Evolutionary conservation across 2,329 filamentous ascomycete species (phyloP), one percentile per base, ranked within the genome.

Genomic region (Teratosphaeria zuluensis): DNA sequence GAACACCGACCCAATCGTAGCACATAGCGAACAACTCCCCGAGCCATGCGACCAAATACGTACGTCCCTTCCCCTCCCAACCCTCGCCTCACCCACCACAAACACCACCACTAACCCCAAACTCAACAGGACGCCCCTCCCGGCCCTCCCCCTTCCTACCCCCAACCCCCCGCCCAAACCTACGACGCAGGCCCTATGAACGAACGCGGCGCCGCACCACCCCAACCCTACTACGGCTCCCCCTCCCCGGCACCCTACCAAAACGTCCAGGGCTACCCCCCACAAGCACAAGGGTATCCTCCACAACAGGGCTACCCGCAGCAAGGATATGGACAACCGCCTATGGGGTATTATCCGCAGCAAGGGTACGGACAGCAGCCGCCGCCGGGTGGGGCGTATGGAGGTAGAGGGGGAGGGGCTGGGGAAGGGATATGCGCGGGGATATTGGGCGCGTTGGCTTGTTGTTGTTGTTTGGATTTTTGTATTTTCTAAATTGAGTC

Each of bases 401-500:
- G 67, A 53, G 16, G 46, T 14, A 63, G 68, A 19, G 66, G 67
- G 2, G 63, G 66, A 12, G 56, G 59, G 46, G 56, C 60, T n/a
- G 66, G 64, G 5, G 64, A 57, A 9, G 77, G 77, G 1, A 72
- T 78, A 24, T 79, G 77, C 58, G 76, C 77, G 1, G 77, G 77
- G 67, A 69, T 80, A 16, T 66, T 78, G 64, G 77, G 75, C 53
- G 77, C 75, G 19, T 56, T 78, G 58, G 77, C 77, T n/a, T 78
- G 76, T 62, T 80, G 77, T 65, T 80, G 77, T 65, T 80, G 77
- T 68, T 72, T 79, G 70, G 77, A 79, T 69, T 48, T 48, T 48
- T 48, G 42, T 24, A n/a, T 48, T 16, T 48, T 48, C 7, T 48
- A 48, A n/a, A 6, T 21, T 21, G 42, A 5, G 42, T 14, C 7